Percentiles rank a stretch among this genome's conserved stretches.
Conservation (phyloP, 2,329 filamentous ascomycete species). For the Sclerotinia spermophila region DNA sequence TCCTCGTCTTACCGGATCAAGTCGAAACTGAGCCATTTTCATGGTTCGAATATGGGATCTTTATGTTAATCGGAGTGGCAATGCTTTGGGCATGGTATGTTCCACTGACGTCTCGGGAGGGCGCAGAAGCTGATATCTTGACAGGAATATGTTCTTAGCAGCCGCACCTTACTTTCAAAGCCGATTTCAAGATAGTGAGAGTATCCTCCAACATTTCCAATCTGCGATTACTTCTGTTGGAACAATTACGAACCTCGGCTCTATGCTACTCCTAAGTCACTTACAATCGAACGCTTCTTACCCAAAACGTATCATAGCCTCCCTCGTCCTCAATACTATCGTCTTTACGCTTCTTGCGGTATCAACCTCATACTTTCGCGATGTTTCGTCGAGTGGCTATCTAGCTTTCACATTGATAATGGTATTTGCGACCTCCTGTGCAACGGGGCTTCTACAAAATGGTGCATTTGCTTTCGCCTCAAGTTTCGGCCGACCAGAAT, state of each 20-base stretch:
- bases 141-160: conserved; percentile 96
- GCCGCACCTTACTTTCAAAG: conserved; percentile 88
- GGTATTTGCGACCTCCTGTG: conserved; percentile 74
- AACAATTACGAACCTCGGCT: conserved; percentile 74
- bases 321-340: conserved; percentile 71
- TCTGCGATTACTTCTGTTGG: conserved; percentile 84
- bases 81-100: conserved; percentile 97
- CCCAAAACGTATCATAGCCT: conserved; percentile 75
- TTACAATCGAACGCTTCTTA: conserved; percentile 83
- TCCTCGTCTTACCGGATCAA: conserved; percentile 23
- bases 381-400: conserved; percentile 61
- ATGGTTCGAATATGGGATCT: conserved; percentile 81
- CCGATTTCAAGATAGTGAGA: conserved; percentile 68
- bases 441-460: conserved; percentile 85
- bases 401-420: conserved; percentile 78
- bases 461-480: conserved; percentile 89
- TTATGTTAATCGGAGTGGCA: conserved; percentile 78
- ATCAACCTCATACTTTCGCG: conserved; percentile 68
- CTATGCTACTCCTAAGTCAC: conserved; percentile 73
- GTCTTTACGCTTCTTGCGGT: conserved; percentile 75
- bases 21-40: conserved; percentile 58
- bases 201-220: conserved; percentile 80
- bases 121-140: conserved; percentile 15
- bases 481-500: conserved; percentile 79
- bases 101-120: conserved; percentile 13